Percentiles rank a stretch among this genome's conserved stretches.
These are phyloP conservation scores for Botryotinia narcissicola DNA, from an alignment of 2,329 filamentous ascomycete genomes.

Conservation along the genomic window DNA sequence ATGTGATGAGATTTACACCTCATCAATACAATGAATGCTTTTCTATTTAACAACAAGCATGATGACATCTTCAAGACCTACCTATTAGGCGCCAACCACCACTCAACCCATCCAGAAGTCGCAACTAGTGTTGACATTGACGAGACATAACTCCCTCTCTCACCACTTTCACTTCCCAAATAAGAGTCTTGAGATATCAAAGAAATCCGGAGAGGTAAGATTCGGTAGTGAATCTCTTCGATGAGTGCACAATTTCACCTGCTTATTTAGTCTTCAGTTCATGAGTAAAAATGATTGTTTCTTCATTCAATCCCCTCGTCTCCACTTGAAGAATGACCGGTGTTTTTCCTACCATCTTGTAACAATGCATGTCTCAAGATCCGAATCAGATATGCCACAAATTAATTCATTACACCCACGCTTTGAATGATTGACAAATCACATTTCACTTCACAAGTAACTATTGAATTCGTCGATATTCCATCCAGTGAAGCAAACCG, in stretches of 20 bases:
- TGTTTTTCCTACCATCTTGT: neutral
- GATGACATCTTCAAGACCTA: neutral
- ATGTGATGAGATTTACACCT: neutral
- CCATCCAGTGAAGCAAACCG: neutral
- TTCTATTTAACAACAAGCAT: neutral
- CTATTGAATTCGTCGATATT: neutral
- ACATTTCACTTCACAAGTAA: neutral
- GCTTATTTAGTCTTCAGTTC: neutral
- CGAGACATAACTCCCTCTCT: neutral
- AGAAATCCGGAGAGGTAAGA: neutral
- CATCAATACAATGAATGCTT: neutral
- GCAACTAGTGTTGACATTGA: neutral
- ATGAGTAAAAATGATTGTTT: neutral
- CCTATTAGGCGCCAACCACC: neutral
- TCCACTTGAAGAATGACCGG: neutral
- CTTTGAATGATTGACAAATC: neutral
- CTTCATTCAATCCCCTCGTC: neutral
- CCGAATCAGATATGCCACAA: neutral
- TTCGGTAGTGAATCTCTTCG: neutral
- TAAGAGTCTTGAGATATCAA: neutral
- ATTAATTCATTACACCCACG: neutral
- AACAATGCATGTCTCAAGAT: neutral
- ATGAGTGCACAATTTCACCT: neutral
- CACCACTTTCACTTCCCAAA: neutral
- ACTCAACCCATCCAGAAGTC: neutral